A percentile compares a stretch with the other conserved stretches of the same genome.
phyloP scores from a whole-genome alignment of 805 yeast species.

The Wickerhamomyces canadensis region DNA sequence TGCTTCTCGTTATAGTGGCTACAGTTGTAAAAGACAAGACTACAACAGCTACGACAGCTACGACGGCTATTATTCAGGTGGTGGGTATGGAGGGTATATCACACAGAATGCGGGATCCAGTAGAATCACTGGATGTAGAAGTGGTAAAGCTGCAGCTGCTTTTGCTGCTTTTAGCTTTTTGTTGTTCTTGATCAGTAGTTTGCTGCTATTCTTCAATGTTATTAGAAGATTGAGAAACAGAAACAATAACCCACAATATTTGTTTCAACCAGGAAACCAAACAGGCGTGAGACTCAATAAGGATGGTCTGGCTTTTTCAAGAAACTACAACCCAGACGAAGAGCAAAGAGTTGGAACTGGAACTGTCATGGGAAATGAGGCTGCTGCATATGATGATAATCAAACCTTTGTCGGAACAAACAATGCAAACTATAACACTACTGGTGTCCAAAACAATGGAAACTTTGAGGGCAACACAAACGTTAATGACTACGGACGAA shows the following conservation, averaged over 20 bases:
- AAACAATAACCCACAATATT: not conserved
- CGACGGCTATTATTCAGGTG: conserved; percentile 10
- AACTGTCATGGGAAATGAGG: conserved; percentile 1
- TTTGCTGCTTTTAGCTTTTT: conserved; percentile 26
- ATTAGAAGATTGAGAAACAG: conserved; percentile 14
- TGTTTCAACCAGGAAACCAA: conserved; percentile 5
- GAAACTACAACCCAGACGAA: conserved; percentile 3
- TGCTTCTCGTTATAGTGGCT: conserved; percentile 21
- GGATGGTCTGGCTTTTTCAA: conserved; percentile 6
- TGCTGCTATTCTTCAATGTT: conserved; percentile 25
- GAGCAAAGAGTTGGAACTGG: not conserved
- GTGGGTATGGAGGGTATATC: conserved; percentile 11
- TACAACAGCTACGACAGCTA: conserved; percentile 9
- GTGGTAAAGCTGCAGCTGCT: conserved; percentile 28
- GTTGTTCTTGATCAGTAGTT: conserved; percentile 22
- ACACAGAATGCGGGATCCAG: conserved; percentile 13
- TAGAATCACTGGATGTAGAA: conserved; percentile 20
- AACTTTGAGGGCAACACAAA: too few species aligned
- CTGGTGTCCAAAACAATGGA: too few species aligned
- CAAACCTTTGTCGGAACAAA: too few species aligned
- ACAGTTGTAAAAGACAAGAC: conserved; percentile 7
- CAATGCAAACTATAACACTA: not conserved
- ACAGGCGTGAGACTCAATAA: conserved; percentile 4
- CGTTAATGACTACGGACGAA: too few species aligned
- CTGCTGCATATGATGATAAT: conserved; percentile 3